phyloP scores from a whole-genome alignment of 2,329 filamentous ascomycete species.

The Sporothrix protearum region DNA sequence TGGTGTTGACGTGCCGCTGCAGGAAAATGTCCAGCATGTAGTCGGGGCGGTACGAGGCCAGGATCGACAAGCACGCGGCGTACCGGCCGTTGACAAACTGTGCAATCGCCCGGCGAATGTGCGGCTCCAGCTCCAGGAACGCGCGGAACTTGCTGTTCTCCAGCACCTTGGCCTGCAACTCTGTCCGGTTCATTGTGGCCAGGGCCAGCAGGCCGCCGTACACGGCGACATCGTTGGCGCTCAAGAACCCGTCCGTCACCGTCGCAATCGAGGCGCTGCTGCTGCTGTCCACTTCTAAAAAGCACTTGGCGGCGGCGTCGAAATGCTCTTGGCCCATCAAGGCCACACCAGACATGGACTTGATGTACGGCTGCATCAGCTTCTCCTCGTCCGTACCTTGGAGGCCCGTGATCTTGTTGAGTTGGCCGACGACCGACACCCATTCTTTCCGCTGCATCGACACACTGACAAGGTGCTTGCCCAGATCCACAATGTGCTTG shows the following conservation, averaged over 20 bases:
- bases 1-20: conserved; percentile 63
- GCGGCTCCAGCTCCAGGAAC: conserved; percentile 88
- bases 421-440: conserved; percentile 58
- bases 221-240: conserved; percentile 81
- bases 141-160: conserved; percentile 77
- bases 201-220: conserved; percentile 90
- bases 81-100: conserved; percentile 91
- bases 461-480: conserved; percentile 72
- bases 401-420: conserved; percentile 60
- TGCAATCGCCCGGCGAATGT: conserved; percentile 84
- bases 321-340: conserved; percentile 47
- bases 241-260: conserved; percentile 67
- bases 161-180: conserved; percentile 71
- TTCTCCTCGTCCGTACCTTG: conserved; percentile 47
- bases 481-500: conserved; percentile 79
- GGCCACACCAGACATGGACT: conserved; percentile 51
- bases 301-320: conserved; percentile 64
- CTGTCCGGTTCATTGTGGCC: conserved; percentile 77
- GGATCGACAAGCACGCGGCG: conserved; percentile 73
- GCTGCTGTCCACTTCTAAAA: conserved; percentile 59
- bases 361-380: conserved; percentile 49
- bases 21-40: conserved; percentile 90
- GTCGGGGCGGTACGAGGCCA: conserved; percentile 77
- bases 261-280: conserved; percentile 44
- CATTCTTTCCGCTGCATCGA: conserved; percentile 75